Evolutionary conservation across 2,329 filamentous ascomycete genomes (phyloP).

Genomic region (Purpureocillium lavendulum): DNA sequence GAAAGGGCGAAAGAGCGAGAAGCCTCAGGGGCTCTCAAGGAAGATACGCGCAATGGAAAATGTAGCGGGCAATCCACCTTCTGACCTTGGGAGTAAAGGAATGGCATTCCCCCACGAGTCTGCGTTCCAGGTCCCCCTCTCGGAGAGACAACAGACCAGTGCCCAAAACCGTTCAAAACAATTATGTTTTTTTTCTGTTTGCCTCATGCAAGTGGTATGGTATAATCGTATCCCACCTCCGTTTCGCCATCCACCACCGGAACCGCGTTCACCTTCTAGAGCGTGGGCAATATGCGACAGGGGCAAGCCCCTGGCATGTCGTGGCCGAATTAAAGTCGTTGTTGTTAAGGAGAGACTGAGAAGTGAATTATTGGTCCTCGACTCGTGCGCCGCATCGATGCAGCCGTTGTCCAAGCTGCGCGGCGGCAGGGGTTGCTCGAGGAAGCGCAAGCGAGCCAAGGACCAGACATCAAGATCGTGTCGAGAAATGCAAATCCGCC

Average conservation of each 20-base stretch:
- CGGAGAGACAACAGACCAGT: neutral
- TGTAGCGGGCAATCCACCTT: no score
- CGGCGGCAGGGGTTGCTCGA: neutral
- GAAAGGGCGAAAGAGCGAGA: no score
- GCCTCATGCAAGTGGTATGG: conserved; percentile 1
- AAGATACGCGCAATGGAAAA: no score
- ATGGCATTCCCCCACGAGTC: neutral
- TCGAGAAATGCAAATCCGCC: conserved; percentile 19
- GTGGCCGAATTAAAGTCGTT: conserved; percentile 18
- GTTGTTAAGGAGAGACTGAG: conserved; percentile 28
- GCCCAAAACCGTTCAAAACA: no score
- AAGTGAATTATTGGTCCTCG: conserved; percentile 29
- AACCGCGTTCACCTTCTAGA: neutral
- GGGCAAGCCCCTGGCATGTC: conserved; percentile 14
- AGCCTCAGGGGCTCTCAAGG: no score
- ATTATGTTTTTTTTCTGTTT: conserved; percentile 1
- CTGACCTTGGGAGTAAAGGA: neutral
- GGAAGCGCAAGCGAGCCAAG: neutral
- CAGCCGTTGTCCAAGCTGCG: no score
- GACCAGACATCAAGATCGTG: conserved; percentile 6
- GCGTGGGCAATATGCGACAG: neutral
- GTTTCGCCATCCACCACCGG: neutral
- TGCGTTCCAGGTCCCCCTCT: conserved; percentile 1
- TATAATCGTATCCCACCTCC: neutral
- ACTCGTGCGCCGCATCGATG: conserved; percentile 9